Percentiles rank a stretch among this genome's conserved stretches.
Evolutionary conservation across 2,329 filamentous ascomycete species (phyloP).

Genomic region (Orbilia blumenaviensis): DNA sequence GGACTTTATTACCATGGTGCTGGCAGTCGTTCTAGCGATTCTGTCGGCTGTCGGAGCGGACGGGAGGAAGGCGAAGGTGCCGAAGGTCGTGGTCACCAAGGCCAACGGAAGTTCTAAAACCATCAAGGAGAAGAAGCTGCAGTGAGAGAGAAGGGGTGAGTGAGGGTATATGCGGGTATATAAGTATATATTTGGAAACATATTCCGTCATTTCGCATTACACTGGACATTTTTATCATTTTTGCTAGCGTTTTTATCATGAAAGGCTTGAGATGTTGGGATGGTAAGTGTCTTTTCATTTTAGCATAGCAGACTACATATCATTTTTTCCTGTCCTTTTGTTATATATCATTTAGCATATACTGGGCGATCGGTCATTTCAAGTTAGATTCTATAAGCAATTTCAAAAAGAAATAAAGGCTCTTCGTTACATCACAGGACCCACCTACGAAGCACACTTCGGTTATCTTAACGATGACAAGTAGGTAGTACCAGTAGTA

Average conservation of each 20-base stretch:
- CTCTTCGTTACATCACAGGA: too few species aligned
- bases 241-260: not conserved
- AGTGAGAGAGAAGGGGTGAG: too few species aligned
- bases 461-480: not conserved
- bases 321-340: not conserved
- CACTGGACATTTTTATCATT: too few species aligned
- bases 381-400: not conserved
- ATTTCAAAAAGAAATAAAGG: not conserved
- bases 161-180: too few species aligned
- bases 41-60: constrained; percentile 1
- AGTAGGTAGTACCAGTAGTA: too few species aligned
- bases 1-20: constrained; percentile 66
- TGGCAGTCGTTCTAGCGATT: constrained; percentile 3
- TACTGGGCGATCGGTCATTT: not conserved
- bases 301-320: not conserved
- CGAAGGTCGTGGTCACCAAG: constrained; percentile 28
- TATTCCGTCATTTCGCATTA: too few species aligned
- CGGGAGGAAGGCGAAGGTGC: constrained; percentile 9
- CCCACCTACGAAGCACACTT: too few species aligned
- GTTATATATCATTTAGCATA: constrained; percentile 15
- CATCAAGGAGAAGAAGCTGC: constrained; percentile 25
- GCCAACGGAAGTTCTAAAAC: constrained; percentile 16
- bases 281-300: constrained; percentile 18
- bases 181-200: not conserved
- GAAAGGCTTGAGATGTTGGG: not conserved